Evolutionary conservation across 2,329 filamentous ascomycete genomes (phyloP).

Genomic region (Fusarium oligoseptatum): DNA sequence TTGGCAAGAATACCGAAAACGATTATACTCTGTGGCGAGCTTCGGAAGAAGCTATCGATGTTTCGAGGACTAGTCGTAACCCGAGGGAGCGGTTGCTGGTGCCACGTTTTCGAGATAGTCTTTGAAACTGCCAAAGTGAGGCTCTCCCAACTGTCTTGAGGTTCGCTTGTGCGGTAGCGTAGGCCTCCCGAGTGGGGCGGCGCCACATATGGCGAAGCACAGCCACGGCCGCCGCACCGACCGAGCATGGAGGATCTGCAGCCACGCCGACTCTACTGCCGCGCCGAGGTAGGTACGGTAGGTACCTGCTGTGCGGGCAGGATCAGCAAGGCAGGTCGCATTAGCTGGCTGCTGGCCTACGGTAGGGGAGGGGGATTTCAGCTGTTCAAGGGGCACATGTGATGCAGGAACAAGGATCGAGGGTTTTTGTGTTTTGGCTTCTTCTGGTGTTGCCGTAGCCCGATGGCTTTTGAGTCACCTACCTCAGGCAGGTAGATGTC

Average conservation of each 20-base stretch:
- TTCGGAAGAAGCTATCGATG: slow-evolving; percentile 7
- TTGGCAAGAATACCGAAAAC: slow-evolving; percentile 7
- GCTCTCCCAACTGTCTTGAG: slow-evolving; percentile 24
- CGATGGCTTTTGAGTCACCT: slow-evolving; percentile 16
- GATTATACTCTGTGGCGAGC: slow-evolving; percentile 2
- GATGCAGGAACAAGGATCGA: slow-evolving; percentile 9
- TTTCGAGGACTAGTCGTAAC: slow-evolving; percentile 16
- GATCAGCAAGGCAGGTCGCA: slow-evolving; percentile 30
- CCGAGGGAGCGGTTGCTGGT: slow-evolving; percentile 37
- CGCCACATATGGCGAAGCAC: slow-evolving; percentile 36
- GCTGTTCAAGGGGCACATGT: slow-evolving; percentile 43
- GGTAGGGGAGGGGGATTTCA: slow-evolving; percentile 31
- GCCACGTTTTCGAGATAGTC: slow-evolving; percentile 32
- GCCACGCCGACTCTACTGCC: slow-evolving; percentile 32
- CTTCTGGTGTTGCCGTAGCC: slow-evolving; percentile 6
- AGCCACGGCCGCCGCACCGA: slow-evolving; percentile 22
- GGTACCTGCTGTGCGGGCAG: slow-evolving; percentile 13
- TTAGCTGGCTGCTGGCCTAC: slow-evolving; percentile 26
- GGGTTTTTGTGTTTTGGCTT: background rate
- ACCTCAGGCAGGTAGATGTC: slow-evolving; percentile 5
- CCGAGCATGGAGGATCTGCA: slow-evolving; percentile 30
- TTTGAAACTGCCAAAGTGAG: slow-evolving; percentile 17
- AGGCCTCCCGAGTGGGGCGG: slow-evolving; percentile 35
- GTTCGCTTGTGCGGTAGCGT: slow-evolving; percentile 32
- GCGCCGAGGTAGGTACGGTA: slow-evolving; percentile 12